Percentiles rank a stretch among this genome's conserved stretches.
Evolutionary conservation across 805 yeast genomes (phyloP).

Genomic region (Clavispora carvajalis): DNA sequence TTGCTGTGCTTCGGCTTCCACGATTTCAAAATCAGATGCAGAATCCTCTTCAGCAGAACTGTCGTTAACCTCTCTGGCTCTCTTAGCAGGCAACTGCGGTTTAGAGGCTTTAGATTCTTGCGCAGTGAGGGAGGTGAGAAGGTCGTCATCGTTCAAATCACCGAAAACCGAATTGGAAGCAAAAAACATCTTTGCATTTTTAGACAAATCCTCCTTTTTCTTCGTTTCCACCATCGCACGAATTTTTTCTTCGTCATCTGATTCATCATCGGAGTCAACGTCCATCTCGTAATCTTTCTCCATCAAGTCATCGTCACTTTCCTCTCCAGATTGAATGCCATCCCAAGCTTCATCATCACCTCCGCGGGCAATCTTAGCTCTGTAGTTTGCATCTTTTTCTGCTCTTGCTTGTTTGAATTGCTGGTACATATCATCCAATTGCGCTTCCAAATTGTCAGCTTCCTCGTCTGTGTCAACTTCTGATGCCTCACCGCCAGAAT

Average conservation of each 20-base stretch:
- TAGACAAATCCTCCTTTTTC: conserved; percentile 28
- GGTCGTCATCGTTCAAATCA: conserved; percentile 43
- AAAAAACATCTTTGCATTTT: conserved; percentile 34
- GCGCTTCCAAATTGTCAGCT: conserved; percentile 67
- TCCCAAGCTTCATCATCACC: conserved; percentile 78
- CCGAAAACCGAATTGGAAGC: conserved; percentile 37
- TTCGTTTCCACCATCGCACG: conserved; percentile 47
- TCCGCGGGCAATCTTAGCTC: conserved; percentile 69
- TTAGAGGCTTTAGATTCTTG: conserved; percentile 6
- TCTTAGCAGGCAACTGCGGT: not conserved
- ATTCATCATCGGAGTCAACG: conserved; percentile 49
- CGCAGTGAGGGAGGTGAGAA: conserved; percentile 17
- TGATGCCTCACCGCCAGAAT: conserved; percentile 35
- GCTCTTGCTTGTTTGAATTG: conserved; percentile 61
- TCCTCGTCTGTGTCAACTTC: conserved; percentile 43
- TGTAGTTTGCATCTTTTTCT: conserved; percentile 63
- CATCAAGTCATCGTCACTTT: conserved; percentile 28
- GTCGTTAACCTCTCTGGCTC: conserved; percentile 7
- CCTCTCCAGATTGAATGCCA: conserved; percentile 53
- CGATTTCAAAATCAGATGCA: conserved; percentile 43
- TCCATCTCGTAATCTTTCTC: conserved; percentile 44
- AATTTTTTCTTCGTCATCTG: conserved; percentile 59
- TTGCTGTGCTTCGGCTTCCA: conserved; percentile 22
- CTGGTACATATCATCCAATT: conserved; percentile 77
- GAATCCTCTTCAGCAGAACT: conserved; percentile 41